Conservation (phyloP, 768 basidiomycete genomes). For the Russula olivacea region DNA sequence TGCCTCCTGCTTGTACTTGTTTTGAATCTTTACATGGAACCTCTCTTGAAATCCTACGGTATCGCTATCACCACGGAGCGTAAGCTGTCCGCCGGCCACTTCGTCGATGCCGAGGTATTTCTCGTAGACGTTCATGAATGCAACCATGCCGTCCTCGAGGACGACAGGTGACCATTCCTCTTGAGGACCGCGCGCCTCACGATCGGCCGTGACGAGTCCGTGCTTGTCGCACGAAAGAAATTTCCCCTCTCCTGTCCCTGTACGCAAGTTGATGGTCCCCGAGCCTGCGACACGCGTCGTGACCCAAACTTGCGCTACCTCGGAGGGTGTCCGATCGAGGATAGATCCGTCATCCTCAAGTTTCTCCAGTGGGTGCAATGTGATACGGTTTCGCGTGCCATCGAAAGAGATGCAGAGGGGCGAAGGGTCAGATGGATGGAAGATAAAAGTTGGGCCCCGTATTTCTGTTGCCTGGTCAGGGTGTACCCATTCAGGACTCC, state of each 20-base stretch:
- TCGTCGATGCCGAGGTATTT: constrained; percentile 84
- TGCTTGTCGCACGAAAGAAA: constrained; percentile 85
- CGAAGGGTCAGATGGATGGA: constrained; percentile 75
- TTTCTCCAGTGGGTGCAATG: constrained; percentile 61
- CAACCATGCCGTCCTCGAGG: constrained; percentile 78
- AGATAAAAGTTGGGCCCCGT: constrained; percentile 81
- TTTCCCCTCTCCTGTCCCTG: constrained; percentile 83
- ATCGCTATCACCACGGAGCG: constrained; percentile 79
- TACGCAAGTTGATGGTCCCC: constrained; percentile 77
- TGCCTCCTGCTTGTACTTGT: constrained; percentile 81
- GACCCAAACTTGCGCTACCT: constrained; percentile 90
- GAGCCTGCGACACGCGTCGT: constrained; percentile 81
- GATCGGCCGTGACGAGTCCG: constrained; percentile 75
- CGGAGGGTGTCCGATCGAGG: constrained; percentile 65
- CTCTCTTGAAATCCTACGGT: constrained; percentile 80
- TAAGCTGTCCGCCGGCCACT: constrained; percentile 73
- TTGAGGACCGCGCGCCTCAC: constrained; percentile 87
- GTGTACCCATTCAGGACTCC: constrained; percentile 72
- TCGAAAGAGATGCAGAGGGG: constrained; percentile 76
- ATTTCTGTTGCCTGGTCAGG: constrained; percentile 68
- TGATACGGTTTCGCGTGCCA: constrained; percentile 64
- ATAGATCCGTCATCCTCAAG: constrained; percentile 46
- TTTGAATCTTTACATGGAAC: constrained; percentile 87
- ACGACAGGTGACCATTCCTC: constrained; percentile 91
- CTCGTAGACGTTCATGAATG: constrained; percentile 84